phyloP scores from a whole-genome alignment of 306 rosid genomes.

The Calophaca sinica region DNA sequence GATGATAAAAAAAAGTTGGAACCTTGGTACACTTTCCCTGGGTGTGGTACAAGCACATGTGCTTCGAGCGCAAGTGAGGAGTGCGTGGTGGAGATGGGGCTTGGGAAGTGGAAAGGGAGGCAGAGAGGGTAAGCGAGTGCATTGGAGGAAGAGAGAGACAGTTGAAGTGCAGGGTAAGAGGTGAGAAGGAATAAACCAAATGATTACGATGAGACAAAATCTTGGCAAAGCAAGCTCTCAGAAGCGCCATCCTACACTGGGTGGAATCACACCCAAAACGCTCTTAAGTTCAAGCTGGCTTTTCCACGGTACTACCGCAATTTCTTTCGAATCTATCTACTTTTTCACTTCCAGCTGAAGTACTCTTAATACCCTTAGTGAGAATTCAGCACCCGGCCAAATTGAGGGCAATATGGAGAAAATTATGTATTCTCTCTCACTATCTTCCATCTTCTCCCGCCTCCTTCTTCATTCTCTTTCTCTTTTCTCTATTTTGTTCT shows the following conservation, averaged over 20 bases:
- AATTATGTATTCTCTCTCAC: too few species aligned
- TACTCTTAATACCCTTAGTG: too few species aligned
- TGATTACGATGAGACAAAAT: slow-evolving; percentile 45
- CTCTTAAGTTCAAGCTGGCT: too few species aligned
- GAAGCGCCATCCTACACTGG: slow-evolving; percentile 51
- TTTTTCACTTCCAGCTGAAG: too few species aligned
- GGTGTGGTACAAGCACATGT: slow-evolving; percentile 84
- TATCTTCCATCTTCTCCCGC: too few species aligned
- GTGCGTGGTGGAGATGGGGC: slow-evolving; percentile 40
- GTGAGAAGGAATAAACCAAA: slow-evolving; percentile 43
- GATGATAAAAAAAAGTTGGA: slow-evolving; percentile 16
- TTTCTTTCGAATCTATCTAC: too few species aligned
- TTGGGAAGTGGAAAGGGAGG: slow-evolving; percentile 63
- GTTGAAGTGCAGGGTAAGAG: slow-evolving; percentile 32
- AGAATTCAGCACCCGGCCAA: too few species aligned
- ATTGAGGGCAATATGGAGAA: too few species aligned
- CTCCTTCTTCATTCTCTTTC: too few species aligned
- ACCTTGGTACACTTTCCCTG: slow-evolving; percentile 92
- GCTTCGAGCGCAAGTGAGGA: slow-evolving; percentile 64
- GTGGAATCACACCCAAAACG: neutral
- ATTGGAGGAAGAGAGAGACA: slow-evolving; percentile 40
- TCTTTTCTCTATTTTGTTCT: too few species aligned
- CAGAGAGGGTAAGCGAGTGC: slow-evolving; percentile 47
- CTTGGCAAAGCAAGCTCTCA: slow-evolving; percentile 50
- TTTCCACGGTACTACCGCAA: too few species aligned